Evolutionary conservation across 2,329 filamentous ascomycete genomes (phyloP).

Genomic region (Pyrenochaeta sp.): DNA sequence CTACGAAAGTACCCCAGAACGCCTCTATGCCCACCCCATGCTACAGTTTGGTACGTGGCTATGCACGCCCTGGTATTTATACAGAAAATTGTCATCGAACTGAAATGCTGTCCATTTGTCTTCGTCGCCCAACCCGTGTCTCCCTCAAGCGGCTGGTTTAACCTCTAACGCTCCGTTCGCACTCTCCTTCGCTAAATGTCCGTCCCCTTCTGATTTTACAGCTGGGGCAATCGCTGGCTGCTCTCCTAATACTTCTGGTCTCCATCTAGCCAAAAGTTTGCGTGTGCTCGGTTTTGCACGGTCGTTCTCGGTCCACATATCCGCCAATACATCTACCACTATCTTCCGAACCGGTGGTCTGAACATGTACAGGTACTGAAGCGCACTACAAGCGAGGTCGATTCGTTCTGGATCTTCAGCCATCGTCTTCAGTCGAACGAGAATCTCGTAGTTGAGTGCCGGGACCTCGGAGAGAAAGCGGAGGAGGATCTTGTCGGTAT

Average conservation of each 20-base stretch:
- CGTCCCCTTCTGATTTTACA: conserved; percentile 30
- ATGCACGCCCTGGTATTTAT: too few relatives aligned
- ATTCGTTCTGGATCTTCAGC: conserved; percentile 70
- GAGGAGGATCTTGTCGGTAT: conserved; percentile 87
- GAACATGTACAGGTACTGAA: conserved; percentile 60
- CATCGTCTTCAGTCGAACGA: conserved; percentile 72
- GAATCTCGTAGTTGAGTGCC: conserved; percentile 73
- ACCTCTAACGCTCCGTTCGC: conserved; percentile 39
- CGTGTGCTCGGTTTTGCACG: conserved; percentile 57
- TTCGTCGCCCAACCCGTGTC: background rate
- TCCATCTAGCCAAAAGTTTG: conserved; percentile 64
- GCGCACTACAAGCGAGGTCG: conserved; percentile 63
- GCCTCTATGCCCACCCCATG: too few relatives aligned
- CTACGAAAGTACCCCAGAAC: too few relatives aligned
- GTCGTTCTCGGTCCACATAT: conserved; percentile 61
- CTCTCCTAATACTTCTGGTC: conserved; percentile 56
- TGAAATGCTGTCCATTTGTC: background rate
- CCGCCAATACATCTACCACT: conserved; percentile 64
- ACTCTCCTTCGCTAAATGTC: conserved; percentile 25
- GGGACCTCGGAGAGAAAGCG: conserved; percentile 93
- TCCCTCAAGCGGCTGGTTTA: conserved; percentile 28
- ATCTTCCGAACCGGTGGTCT: conserved; percentile 66
- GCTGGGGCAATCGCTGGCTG: conserved; percentile 18
- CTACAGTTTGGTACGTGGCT: too few relatives aligned
- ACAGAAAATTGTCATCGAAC: too few relatives aligned